Percentiles rank a stretch among this genome's conserved stretches.
These are phyloP conservation scores for Chenopodium suecicum DNA, from an alignment of 148 eudicot genomes.

Conservation along the genomic window DNA sequence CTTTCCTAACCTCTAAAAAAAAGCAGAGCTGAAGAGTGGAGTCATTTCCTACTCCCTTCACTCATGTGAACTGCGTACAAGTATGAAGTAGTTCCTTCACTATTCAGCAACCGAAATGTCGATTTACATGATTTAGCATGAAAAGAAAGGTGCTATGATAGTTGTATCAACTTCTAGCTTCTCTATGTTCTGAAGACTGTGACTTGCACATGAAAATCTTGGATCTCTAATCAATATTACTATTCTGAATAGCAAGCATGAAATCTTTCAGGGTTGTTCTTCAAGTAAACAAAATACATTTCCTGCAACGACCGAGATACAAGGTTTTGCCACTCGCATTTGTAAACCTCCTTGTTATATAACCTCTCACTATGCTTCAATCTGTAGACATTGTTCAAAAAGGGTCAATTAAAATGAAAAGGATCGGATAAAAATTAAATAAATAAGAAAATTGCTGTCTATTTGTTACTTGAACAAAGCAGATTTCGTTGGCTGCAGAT, in stretches of 20 bases:
- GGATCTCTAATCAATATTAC: not conserved
- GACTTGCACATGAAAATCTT: not conserved
- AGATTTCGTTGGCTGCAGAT: not conserved
- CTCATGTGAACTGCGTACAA: not conserved
- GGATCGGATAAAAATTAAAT: not conserved
- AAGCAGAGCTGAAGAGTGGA: not conserved
- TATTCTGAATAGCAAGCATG: not conserved
- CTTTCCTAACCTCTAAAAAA: not conserved
- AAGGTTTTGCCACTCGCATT: not conserved
- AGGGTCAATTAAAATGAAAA: not conserved
- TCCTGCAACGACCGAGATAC: not conserved
- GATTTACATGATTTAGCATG: not conserved
- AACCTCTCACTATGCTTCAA: slow-evolving; percentile 1
- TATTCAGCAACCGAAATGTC: not conserved
- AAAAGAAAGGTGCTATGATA: not conserved
- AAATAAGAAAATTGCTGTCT: not conserved
- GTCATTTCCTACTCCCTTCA: not conserved
- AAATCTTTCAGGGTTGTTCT: not conserved
- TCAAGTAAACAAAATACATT: not conserved
- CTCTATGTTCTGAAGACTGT: not conserved
- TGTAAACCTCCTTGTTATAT: not conserved
- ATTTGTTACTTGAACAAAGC: not conserved
- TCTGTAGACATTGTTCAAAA: not conserved
- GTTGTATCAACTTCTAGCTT: not conserved
- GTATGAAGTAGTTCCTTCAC: not conserved